Conservation (phyloP, 2,329 filamentous ascomycete species). For the Curvularia verruculosa region DNA sequence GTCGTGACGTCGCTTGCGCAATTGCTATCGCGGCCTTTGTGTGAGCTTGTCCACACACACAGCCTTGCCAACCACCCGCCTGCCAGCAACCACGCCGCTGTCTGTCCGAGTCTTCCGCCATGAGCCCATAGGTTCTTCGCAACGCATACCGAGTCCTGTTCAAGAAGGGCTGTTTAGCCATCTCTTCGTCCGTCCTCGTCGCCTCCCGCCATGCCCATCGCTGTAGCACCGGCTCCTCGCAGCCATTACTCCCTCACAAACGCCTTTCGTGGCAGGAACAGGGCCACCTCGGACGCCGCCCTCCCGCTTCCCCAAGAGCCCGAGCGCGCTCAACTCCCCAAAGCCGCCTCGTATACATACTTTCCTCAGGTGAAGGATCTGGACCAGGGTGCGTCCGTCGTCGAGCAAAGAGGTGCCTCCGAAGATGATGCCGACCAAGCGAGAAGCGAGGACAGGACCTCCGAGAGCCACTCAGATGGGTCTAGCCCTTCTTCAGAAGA, state of each 20-base stretch:
- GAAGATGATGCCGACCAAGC: slow-evolving; percentile 41
- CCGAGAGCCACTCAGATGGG: slow-evolving; percentile 52
- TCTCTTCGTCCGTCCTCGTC: slow-evolving; percentile 6
- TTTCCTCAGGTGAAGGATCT: slow-evolving; percentile 48
- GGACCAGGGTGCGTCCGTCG: slow-evolving; percentile 37
- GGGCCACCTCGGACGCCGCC: slow-evolving; percentile 42
- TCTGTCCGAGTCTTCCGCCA: slow-evolving; percentile 23
- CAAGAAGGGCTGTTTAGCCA: slow-evolving; percentile 1
- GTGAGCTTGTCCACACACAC: slow-evolving; percentile 6
- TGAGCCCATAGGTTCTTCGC: slow-evolving; percentile 25
- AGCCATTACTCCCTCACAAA: slow-evolving; percentile 41
- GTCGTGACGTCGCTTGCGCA: slow-evolving; percentile 30
- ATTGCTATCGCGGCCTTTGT: neutral
- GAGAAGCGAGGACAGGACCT: slow-evolving; percentile 40
- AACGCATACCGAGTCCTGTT: slow-evolving; percentile 6
- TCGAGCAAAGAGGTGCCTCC: slow-evolving; percentile 39
- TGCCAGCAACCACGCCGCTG: slow-evolving; percentile 21
- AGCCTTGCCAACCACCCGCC: slow-evolving; percentile 26
- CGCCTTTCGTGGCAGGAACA: slow-evolving; percentile 38
- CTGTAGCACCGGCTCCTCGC: slow-evolving; percentile 39
- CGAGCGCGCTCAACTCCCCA: slow-evolving; percentile 42
- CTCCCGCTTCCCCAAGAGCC: slow-evolving; percentile 31
- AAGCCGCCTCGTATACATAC: slow-evolving; percentile 51
- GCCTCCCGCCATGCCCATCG: slow-evolving; percentile 39
- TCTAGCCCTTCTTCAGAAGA: slow-evolving; percentile 54